Base-by-base conservation (phyloP, 257 asterid genomes). In the Misopates orontium region DNA sequence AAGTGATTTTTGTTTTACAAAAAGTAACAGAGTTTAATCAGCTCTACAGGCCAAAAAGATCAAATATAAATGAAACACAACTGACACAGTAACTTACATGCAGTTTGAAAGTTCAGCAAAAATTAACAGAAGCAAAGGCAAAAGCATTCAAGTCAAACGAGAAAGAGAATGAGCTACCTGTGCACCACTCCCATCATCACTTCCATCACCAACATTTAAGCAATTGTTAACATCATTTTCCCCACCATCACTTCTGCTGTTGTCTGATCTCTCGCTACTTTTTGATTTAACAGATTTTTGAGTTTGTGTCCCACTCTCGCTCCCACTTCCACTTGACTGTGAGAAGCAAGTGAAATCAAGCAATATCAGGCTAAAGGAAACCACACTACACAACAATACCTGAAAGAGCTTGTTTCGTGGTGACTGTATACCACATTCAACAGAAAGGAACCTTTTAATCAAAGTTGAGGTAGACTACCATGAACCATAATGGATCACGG, bases 301-400 rank as follows among this genome's bases (percentile, higher is more conserved):
- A 78, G 91, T 78, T 72, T 76, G 93, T 54, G 88, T 73, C 36
- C 86, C 96, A 56, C 96, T 92, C 73, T 75, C 98, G 68, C 92
- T 88, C 78, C 96, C 95, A 44, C 98, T 92, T 67, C 96, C 98
- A 70, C 97, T 87, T 56, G 98, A 92, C 97, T 89, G 86, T 69
- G 55, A 64, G 64, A 67, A 67, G 74, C 74, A 78, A 69, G 79
- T 62, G 52, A 51, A 64, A 76, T 36, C n/a, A 55, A 62, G 66
- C 17, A 68, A 2, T 47, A 18, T 22, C 28, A 60, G 60, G 57
- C 62, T 17, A 69, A 57, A 67, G 52, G 18, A 57, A 64, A 36
- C 25, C 56, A 22, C n/a, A 10, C 67, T 28, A 42, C 55, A 45
- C 20, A 10, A 13, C 22, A 52, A 68, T 6, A 47, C 21, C 17